Evolutionary conservation across 768 basidiomycete genomes (phyloP).

Genomic region (Amanita phalloides): DNA sequence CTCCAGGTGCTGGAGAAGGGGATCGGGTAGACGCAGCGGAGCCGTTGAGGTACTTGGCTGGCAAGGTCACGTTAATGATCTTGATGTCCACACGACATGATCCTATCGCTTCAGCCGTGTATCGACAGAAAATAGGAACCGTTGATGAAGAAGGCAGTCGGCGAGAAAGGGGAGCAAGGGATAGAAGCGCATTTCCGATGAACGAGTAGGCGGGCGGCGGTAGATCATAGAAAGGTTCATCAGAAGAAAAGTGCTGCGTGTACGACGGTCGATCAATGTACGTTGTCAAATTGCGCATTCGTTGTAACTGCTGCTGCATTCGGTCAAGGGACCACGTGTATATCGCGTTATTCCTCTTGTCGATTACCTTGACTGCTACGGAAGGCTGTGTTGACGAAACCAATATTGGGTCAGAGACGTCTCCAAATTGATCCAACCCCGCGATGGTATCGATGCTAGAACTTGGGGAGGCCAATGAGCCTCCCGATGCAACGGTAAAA

Average conservation of each 20-base stretch:
- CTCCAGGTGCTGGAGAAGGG: constrained; percentile 61
- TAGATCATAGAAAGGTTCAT: constrained; percentile 87
- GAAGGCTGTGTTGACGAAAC: constrained; percentile 69
- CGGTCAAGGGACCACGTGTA: constrained; percentile 89
- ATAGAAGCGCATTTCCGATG: constrained; percentile 79
- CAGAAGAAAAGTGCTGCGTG: constrained; percentile 87
- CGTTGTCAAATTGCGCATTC: constrained; percentile 87
- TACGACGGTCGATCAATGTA: constrained; percentile 91
- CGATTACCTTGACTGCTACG: constrained; percentile 84
- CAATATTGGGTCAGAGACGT: constrained; percentile 77
- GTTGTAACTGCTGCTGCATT: constrained; percentile 78
- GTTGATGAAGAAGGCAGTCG: constrained; percentile 63
- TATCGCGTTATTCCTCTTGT: constrained; percentile 77
- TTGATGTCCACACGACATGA: constrained; percentile 85
- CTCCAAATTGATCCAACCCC: constrained; percentile 85
- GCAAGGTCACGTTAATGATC: constrained; percentile 58
- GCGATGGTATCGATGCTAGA: constrained; percentile 83
- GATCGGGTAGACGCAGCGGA: constrained; percentile 63
- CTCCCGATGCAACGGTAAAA: constrained; percentile 82
- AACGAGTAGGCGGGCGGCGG: constrained; percentile 87
- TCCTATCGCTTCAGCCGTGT: constrained; percentile 92
- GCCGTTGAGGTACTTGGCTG: constrained; percentile 47
- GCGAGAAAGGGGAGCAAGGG: constrained; percentile 72
- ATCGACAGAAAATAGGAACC: constrained; percentile 87
- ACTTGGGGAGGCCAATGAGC: constrained; percentile 63